Percentiles rank a stretch among this genome's conserved stretches.
Evolutionary conservation across 1,284 basidiomycete species (phyloP).

Genomic region (Baeospora myosura): DNA sequence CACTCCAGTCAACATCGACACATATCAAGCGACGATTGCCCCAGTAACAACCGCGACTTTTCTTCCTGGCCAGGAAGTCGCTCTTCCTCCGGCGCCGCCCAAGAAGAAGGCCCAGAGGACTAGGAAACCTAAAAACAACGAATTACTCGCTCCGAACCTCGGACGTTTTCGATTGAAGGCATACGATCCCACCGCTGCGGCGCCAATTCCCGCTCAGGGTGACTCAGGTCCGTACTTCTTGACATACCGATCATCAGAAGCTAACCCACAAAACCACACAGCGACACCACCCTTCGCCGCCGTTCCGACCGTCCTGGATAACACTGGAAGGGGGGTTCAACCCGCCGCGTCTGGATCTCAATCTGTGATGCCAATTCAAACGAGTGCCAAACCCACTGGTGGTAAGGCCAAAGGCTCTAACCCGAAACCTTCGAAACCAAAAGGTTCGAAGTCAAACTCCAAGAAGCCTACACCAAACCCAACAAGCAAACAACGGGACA

Average conservation of each 20-base stretch:
- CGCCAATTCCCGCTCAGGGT: too few species aligned
- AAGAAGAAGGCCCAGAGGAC: constrained; percentile 20
- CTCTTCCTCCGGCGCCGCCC: constrained; percentile 17
- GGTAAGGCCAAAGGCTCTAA: not conserved
- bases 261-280: constrained; percentile 6
- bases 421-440: not conserved
- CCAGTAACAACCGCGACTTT: constrained; percentile 25
- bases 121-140: constrained; percentile 15
- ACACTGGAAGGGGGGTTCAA: too few species aligned
- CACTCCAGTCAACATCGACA: constrained; percentile 24
- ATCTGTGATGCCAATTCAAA: too few species aligned
- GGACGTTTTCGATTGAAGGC: constrained; percentile 30
- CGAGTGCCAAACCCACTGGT: not conserved
- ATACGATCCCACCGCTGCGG: constrained; percentile 20
- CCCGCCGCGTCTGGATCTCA: too few species aligned
- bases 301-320: too few species aligned
- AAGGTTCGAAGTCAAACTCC: not conserved
- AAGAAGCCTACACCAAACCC: not conserved
- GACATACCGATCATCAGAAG: constrained; percentile 21
- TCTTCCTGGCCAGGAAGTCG: constrained; percentile 47
- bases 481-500: not conserved
- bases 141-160: constrained; percentile 25
- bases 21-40: constrained; percentile 37
- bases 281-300: constrained; percentile 3
- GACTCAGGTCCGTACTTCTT: constrained; percentile 29